These are phyloP conservation scores for Oryza meyeriana DNA, from an alignment of 176 grass and related monocot species.

Conservation along the genomic window DNA sequence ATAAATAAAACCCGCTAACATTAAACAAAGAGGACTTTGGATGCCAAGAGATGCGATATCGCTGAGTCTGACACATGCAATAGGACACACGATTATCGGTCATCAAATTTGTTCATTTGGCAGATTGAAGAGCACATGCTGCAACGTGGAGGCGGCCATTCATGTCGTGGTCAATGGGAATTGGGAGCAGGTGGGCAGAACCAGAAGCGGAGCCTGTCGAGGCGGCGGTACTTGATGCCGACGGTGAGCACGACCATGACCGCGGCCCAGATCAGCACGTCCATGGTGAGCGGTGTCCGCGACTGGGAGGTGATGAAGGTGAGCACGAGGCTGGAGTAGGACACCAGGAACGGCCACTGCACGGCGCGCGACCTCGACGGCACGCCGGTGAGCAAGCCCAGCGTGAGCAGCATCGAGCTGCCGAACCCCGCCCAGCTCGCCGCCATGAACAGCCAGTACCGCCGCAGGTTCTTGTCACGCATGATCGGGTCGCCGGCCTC, in stretches of 20 bases:
- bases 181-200: not conserved
- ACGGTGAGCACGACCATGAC: not conserved
- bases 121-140: too few species aligned
- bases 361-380: slow-evolving; percentile 17
- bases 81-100: too few species aligned
- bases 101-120: too few species aligned
- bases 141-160: too few species aligned
- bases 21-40: too few species aligned
- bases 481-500: slow-evolving; percentile 35
- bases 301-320: slow-evolving; percentile 39
- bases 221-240: not conserved
- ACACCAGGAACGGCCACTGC: slow-evolving; percentile 33
- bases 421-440: slow-evolving; percentile 44
- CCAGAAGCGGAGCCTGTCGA: not conserved
- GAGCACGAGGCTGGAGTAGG: slow-evolving; percentile 49
- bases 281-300: slow-evolving; percentile 18
- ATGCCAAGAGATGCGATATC: too few species aligned
- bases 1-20: too few species aligned
- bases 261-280: slow-evolving; percentile 13
- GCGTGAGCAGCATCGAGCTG: slow-evolving; percentile 39
- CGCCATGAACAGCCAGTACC: slow-evolving; percentile 44
- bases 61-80: too few species aligned
- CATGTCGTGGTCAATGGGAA: too few species aligned
- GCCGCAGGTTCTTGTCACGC: slow-evolving; percentile 17
- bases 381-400: slow-evolving; percentile 34